Evolutionary conservation across 1,284 basidiomycete genomes (phyloP), one percentile per base, ranked within the genome.

Genomic region (Earliella scabrosa): DNA sequence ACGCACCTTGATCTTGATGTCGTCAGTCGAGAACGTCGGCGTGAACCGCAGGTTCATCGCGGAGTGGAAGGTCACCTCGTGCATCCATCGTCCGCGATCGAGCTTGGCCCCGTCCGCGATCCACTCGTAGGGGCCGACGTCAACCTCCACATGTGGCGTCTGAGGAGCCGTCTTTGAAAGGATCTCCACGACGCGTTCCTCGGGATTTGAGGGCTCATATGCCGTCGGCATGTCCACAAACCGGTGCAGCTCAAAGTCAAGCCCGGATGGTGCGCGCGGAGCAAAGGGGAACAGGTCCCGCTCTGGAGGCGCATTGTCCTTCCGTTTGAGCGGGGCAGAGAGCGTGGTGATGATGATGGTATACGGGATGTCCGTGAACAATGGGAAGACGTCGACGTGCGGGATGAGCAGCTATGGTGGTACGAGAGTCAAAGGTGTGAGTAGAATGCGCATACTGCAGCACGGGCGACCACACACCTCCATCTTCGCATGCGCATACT

Each of bases 1-100:
- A n/a, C 59, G 24, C 44, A 61, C 59, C 52, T 58, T 61, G 24
- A 51, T 48, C 31, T 56, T 58, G 46, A 61, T 44, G 20, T 58
- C 53, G 44, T 61, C 53, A 13, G 56, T 55, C 14, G 45, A 26
- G 53, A 61, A 61, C 10, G 59, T 55, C 16, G 59, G 59, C 4
- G 59, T 55, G 31, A 36, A 61, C n/a, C 56, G 50, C 39, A 61
- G 31, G 38, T 47, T 50, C 46, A 61, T 52, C 41, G 31, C 44
- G 21, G 59, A 61, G 34, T 50, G 46, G 53, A 55, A 61, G 27
- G 55, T 58, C 38, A 50, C 56, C 48, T 55, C 56, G 52, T 58
- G 59, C 53, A 44, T 39, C 56, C 59, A 61, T 20, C 47, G 52
- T 13, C 59, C 56, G 21, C 39, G 43, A 32, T 52, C 59, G 23